Conservation (phyloP, 1,139 yeast species). For the Yamadazyma friedrichii region DNA sequence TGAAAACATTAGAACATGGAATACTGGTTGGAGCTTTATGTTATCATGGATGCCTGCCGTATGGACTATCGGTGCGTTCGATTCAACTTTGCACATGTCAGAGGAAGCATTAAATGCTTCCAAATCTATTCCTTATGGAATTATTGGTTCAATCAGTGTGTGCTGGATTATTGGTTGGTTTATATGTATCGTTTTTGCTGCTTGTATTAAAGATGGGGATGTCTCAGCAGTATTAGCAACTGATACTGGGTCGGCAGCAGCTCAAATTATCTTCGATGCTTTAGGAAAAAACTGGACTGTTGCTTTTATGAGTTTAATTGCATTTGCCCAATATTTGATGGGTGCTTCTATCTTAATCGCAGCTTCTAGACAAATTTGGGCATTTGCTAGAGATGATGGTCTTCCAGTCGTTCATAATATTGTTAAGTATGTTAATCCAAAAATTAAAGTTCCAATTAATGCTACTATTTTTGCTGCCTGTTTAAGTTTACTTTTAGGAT, state of each 20-base stretch:
- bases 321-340: slow-evolving; percentile 65
- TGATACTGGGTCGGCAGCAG: slow-evolving; percentile 55
- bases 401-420: slow-evolving; percentile 41
- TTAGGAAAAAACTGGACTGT: slow-evolving; percentile 71
- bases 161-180: slow-evolving; percentile 65
- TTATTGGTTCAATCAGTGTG: slow-evolving; percentile 42
- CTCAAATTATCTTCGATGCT: slow-evolving; percentile 64
- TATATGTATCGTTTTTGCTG: slow-evolving; percentile 52
- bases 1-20: slow-evolving; percentile 57
- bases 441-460: slow-evolving; percentile 54
- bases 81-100: slow-evolving; percentile 69
- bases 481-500: slow-evolving; percentile 50
- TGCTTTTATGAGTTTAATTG: slow-evolving; percentile 59
- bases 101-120: slow-evolving; percentile 72
- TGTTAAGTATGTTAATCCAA: slow-evolving; percentile 54
- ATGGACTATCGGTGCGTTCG: slow-evolving; percentile 70
- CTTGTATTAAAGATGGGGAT: slow-evolving; percentile 54
- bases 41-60: slow-evolving; percentile 64
- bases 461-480: slow-evolving; percentile 57
- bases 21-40: slow-evolving; percentile 64
- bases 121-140: slow-evolving; percentile 67
- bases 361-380: slow-evolving; percentile 40
- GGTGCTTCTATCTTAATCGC: slow-evolving; percentile 42
- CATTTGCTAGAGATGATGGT: slow-evolving; percentile 41
- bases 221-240: slow-evolving; percentile 40